These are phyloP conservation scores for Alternaria ventricosa DNA, from an alignment of 2,329 filamentous ascomycete species.

Conservation along the genomic window DNA sequence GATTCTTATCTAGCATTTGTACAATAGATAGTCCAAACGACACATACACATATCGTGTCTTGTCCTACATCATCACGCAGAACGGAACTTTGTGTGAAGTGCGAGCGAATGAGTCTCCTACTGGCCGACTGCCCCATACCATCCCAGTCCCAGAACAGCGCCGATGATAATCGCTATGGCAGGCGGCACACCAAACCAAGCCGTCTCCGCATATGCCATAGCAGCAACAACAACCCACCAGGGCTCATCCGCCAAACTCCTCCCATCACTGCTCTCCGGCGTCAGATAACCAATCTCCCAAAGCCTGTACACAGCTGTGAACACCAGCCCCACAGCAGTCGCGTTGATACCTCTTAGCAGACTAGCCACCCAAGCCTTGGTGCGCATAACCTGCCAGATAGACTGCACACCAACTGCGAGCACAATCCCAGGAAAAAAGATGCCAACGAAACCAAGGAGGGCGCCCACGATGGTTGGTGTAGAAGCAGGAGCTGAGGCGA, in stretches of 20 bases:
- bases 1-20: not conserved
- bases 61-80: too few relatives aligned
- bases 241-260: slow-evolving; percentile 48
- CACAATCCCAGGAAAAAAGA: slow-evolving; percentile 51
- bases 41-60: not conserved
- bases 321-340: slow-evolving; percentile 52
- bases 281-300: slow-evolving; percentile 55
- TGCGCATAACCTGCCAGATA: slow-evolving; percentile 49
- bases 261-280: slow-evolving; percentile 42
- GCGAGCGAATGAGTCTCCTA: not conserved
- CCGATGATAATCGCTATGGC: slow-evolving; percentile 50
- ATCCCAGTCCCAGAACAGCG: slow-evolving; percentile 47
- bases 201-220: slow-evolving; percentile 49
- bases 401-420: slow-evolving; percentile 47
- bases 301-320: slow-evolving; percentile 54
- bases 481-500: slow-evolving; percentile 31
- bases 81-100: not conserved
- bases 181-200: slow-evolving; percentile 51
- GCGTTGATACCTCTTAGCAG: slow-evolving; percentile 52
- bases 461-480: slow-evolving; percentile 44
- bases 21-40: not conserved
- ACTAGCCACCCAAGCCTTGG: slow-evolving; percentile 42
- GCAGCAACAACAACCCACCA: slow-evolving; percentile 56
- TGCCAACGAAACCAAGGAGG: slow-evolving; percentile 48
- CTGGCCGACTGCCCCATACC: slow-evolving; percentile 48